phyloP scores from a whole-genome alignment of 495 filamentous ascomycete species.

The Aspergillus biplanus region DNA sequence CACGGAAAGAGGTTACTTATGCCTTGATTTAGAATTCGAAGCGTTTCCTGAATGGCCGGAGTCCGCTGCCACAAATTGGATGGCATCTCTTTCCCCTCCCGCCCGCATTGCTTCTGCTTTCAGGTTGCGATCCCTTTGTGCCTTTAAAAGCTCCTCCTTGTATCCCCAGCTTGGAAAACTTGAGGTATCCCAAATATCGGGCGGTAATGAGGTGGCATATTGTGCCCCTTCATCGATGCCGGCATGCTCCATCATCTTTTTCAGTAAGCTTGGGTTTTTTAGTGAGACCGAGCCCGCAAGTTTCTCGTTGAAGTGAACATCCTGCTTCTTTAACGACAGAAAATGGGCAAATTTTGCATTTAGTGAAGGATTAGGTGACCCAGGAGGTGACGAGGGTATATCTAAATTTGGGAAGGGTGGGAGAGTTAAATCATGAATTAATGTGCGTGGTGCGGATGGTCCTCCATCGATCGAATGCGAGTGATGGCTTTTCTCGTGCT shows the following conservation, averaged over 20 bases:
- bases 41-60: slow-evolving; percentile 12
- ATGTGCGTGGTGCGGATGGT: slow-evolving; percentile 59
- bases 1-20: neutral
- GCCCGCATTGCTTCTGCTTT: slow-evolving; percentile 60
- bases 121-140: slow-evolving; percentile 63
- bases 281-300: slow-evolving; percentile 70
- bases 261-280: slow-evolving; percentile 78
- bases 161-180: slow-evolving; percentile 73
- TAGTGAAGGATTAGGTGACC: slow-evolving; percentile 64
- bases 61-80: slow-evolving; percentile 75
- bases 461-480: slow-evolving; percentile 41
- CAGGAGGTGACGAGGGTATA: slow-evolving; percentile 85
- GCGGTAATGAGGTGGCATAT: slow-evolving; percentile 73
- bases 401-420: slow-evolving; percentile 77
- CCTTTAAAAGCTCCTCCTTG: slow-evolving; percentile 68
- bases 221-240: slow-evolving; percentile 69
- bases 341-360: slow-evolving; percentile 83
- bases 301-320: slow-evolving; percentile 88
- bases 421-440: slow-evolving; percentile 80
- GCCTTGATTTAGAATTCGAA: slow-evolving; percentile 4
- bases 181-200: slow-evolving; percentile 68
- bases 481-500: slow-evolving; percentile 31
- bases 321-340: slow-evolving; percentile 79
- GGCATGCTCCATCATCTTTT: slow-evolving; percentile 80
- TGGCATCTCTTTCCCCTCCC: slow-evolving; percentile 57